Conservation (phyloP, 176 grass and related monocot genomes). For the Coix lacrymajobi region DNA sequence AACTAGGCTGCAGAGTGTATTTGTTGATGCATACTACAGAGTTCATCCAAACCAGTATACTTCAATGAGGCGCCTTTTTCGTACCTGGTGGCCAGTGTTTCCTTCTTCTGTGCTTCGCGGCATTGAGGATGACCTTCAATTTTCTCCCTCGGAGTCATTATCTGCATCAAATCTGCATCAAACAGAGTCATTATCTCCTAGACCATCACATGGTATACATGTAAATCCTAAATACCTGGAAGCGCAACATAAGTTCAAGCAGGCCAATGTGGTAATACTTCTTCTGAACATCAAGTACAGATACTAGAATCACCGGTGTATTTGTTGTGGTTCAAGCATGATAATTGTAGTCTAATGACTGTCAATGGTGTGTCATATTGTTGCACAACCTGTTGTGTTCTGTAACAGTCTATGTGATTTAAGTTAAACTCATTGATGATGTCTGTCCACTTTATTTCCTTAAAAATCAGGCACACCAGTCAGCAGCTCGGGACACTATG, state of each 20-base stretch:
- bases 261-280: conserved; percentile 43
- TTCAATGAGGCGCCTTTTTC: conserved; percentile 83
- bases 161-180: conserved; percentile 43
- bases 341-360: background rate
- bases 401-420: background rate
- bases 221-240: conserved; percentile 91
- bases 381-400: background rate
- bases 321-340: background rate
- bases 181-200: conserved; percentile 53
- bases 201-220: conserved; percentile 75
- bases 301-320: background rate
- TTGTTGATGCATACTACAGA: conserved; percentile 73
- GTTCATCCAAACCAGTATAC: conserved; percentile 68
- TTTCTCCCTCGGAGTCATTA: conserved; percentile 63
- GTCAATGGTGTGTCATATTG: background rate
- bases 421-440: background rate
- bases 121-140: conserved; percentile 92
- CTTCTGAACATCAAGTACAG: conserved; percentile 12
- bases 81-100: conserved; percentile 86
- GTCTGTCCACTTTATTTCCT: conserved; percentile 6
- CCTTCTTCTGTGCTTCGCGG: conserved; percentile 56
- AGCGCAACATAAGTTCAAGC: conserved; percentile 51
- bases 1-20: conserved; percentile 64
- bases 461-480: conserved; percentile 37
- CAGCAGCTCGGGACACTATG: conserved; percentile 2